A percentile compares a stretch with the other conserved stretches of the same genome.
These are phyloP conservation scores for Cercospora nicotianae DNA, from an alignment of 2,329 filamentous ascomycete genomes.

Conservation along the genomic window DNA sequence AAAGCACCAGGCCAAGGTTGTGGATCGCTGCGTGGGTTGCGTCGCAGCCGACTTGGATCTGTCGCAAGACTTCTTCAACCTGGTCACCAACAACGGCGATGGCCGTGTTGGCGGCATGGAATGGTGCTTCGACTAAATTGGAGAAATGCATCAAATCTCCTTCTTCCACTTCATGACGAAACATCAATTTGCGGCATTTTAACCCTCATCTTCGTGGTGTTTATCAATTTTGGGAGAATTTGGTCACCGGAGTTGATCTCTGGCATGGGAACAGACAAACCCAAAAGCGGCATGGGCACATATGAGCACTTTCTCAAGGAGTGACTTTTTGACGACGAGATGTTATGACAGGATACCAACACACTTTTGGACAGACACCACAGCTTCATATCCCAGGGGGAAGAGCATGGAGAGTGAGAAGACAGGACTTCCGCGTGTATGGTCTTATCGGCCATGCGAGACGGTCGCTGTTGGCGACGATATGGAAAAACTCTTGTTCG, in stretches of 20 bases:
- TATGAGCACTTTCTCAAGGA: background rate
- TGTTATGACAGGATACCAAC: background rate
- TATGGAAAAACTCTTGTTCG: background rate
- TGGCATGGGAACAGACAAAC: background rate
- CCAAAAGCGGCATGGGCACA: background rate
- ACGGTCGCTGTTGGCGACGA: background rate
- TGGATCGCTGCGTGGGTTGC: conserved; percentile 78
- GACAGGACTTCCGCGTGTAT: background rate
- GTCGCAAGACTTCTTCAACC: conserved; percentile 46
- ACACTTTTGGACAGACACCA: background rate
- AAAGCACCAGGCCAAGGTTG: conserved; percentile 59
- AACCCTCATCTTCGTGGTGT: background rate
- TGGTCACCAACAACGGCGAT: conserved; percentile 35
- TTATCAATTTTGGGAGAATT: background rate
- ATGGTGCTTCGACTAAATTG: conserved; percentile 43
- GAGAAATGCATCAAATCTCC: background rate
- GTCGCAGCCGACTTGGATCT: conserved; percentile 58
- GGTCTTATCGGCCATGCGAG: background rate
- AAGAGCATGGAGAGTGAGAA: background rate
- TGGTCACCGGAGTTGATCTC: background rate
- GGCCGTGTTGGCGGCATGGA: conserved; percentile 47
- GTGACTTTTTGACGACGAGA: background rate
- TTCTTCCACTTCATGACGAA: background rate
- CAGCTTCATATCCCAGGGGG: background rate
- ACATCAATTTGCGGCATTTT: background rate